phyloP scores from a whole-genome alignment of 2,329 filamentous ascomycete genomes.

The Venturia asperata region DNA sequence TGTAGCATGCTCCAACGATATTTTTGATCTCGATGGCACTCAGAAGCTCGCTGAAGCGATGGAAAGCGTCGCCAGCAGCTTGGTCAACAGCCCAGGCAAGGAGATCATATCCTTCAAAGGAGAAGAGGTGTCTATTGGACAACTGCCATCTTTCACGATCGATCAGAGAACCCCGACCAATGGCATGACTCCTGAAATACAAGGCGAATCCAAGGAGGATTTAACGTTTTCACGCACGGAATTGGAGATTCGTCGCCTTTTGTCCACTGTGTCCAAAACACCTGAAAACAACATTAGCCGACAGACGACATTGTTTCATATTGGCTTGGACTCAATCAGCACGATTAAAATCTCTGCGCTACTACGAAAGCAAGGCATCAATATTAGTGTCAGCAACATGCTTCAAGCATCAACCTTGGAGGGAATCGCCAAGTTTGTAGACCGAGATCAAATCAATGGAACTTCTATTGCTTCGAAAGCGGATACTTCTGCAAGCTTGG shows the following conservation, averaged over 20 bases:
- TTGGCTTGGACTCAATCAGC: constrained; percentile 87
- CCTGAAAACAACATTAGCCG: constrained; percentile 51
- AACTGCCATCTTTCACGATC: constrained; percentile 43
- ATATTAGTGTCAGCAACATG: constrained; percentile 63
- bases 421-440: constrained; percentile 48
- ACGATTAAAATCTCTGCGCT: constrained; percentile 75
- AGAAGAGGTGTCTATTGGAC: constrained; percentile 56
- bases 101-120: constrained; percentile 50
- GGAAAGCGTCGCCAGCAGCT: constrained; percentile 50
- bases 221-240: constrained; percentile 25
- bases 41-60: constrained; percentile 50
- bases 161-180: background rate
- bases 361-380: constrained; percentile 56
- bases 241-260: constrained; percentile 38
- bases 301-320: constrained; percentile 65
- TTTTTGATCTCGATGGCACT: constrained; percentile 43
- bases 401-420: constrained; percentile 57
- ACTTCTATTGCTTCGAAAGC: background rate
- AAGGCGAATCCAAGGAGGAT: background rate
- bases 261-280: constrained; percentile 54
- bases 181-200: background rate
- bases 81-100: constrained; percentile 45
- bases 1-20: constrained; percentile 57
- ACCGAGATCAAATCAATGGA: constrained; percentile 3
- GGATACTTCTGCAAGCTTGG: constrained; percentile 26